Evolutionary conservation across 2,329 filamentous ascomycete genomes (phyloP), one percentile per base, ranked within the genome.

Genomic region (Knoxdaviesia capensis): DNA sequence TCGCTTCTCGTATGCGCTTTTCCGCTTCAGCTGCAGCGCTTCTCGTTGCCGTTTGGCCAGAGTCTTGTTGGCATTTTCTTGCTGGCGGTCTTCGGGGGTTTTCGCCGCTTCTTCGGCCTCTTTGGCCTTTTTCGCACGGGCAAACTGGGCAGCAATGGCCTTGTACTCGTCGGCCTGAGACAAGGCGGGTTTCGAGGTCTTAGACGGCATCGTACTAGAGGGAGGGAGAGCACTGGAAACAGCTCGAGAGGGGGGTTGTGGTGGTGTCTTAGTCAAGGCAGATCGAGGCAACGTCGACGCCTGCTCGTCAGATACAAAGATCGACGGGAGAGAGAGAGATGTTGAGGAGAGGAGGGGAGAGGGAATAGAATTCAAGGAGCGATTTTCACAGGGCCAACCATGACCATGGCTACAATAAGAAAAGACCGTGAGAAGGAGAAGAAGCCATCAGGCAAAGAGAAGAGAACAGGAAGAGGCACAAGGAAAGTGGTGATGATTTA

Each of bases 101-200:
- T 46, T 46, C 41, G 39, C 48, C 28, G 60, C 59, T 45, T 65
- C 59, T 42, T 65, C 55, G 6, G 54, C 50, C 44, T 64, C 62
- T 47, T 69, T 65, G 44, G 59, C 59, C 41, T 60, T 63, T 53
- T 71, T 69, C 33, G 69, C 69, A 38, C 62, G 63, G 31, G 63
- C 67, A 56, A 63, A 74, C 53, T 72, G 62, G 35, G 64, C 63
- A 11, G 66, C 62, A 46, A 74, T 69, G 44, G 61, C 55, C 50
- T 69, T 58, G 58, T 70, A 70, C 35, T 74, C 68, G 52, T 61
- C 50, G 28, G 44, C 43, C 20, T 20, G 20, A 9, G 43, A 39
- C 38, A 38, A 34, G 34, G 20, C 36, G 9, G 38, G 6, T 11
- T 11, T 31, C 9, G 41, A 28, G 6, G 30, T 33, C 28, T 38